These are phyloP conservation scores for Termitomyces titanicus DNA, from an alignment of 768 basidiomycete species.

Conservation along the genomic window DNA sequence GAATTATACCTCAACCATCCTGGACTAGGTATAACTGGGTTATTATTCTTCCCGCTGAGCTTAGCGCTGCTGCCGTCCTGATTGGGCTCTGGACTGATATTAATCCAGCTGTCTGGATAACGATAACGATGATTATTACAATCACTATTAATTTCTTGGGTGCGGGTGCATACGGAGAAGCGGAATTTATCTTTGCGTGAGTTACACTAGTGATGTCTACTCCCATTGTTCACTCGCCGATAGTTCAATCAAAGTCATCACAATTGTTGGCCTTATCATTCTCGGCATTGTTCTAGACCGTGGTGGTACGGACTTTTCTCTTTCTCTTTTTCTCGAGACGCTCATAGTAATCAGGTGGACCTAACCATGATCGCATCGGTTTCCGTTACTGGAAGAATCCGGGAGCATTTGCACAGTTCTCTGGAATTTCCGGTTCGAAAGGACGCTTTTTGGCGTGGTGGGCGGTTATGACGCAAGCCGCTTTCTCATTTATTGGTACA, in stretches of 20 bases:
- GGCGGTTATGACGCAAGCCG: conserved; percentile 74
- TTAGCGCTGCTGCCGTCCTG: conserved; percentile 72
- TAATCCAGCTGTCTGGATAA: conserved; percentile 77
- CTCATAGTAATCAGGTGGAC: conserved; percentile 54
- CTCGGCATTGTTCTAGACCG: conserved; percentile 77
- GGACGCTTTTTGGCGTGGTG: conserved; percentile 70
- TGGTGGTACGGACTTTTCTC: conserved; percentile 42
- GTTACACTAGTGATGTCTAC: conserved; percentile 28
- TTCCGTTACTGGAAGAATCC: conserved; percentile 86
- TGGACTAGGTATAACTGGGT: conserved; percentile 53
- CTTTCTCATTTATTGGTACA: conserved; percentile 90
- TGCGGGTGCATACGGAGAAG: conserved; percentile 78
- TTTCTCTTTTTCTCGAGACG: background rate
- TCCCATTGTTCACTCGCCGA: conserved; percentile 3
- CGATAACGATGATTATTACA: conserved; percentile 72
- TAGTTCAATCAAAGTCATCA: conserved; percentile 85
- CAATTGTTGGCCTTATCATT: conserved; percentile 69
- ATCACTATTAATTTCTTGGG: conserved; percentile 74
- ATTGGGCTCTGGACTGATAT: conserved; percentile 68
- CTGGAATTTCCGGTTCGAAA: conserved; percentile 57
- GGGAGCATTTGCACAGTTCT: conserved; percentile 80
- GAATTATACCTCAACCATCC: background rate
- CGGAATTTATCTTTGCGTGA: conserved; percentile 83
- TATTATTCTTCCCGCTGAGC: conserved; percentile 67
- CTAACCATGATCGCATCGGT: conserved; percentile 68